Percentiles rank a stretch among this genome's conserved stretches.
Evolutionary conservation across 768 basidiomycete species (phyloP).

Genomic region (Boletus rubropictus): DNA sequence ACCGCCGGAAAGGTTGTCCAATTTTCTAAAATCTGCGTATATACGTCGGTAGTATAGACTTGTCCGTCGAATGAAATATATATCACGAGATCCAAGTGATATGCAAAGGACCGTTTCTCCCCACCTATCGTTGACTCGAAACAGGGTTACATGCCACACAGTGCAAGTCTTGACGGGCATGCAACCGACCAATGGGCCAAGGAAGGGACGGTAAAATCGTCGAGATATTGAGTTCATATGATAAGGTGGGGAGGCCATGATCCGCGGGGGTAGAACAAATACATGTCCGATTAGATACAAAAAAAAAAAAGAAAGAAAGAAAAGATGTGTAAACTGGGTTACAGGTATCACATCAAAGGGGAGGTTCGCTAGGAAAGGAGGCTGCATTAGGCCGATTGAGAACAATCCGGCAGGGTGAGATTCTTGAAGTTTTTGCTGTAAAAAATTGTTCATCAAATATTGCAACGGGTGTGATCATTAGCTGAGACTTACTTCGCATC

Average conservation of each 20-base stretch:
- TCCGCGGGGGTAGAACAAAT: conserved; percentile 8
- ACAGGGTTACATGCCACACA: neutral
- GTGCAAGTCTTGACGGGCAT: neutral
- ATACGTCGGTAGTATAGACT: conserved; percentile 8
- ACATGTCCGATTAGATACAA: conserved; percentile 22
- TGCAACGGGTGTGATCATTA: conserved; percentile 7
- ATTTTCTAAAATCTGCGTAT: neutral
- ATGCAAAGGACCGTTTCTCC: conserved; percentile 1
- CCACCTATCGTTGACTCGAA: conserved; percentile 1
- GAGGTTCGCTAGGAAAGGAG: neutral
- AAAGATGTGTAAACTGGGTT: neutral
- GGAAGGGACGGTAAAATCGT: neutral
- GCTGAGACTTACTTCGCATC: conserved; percentile 42
- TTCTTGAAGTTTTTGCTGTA: conserved; percentile 64
- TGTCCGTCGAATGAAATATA: conserved; percentile 13
- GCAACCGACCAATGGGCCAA: neutral
- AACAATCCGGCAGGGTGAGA: conserved; percentile 61
- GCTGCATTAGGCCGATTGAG: neutral
- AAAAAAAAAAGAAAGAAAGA: conserved; percentile 5
- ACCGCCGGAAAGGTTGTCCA: neutral
- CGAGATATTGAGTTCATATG: neutral
- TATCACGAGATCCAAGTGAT: conserved; percentile 9
- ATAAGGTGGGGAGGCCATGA: neutral
- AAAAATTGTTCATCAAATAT: conserved; percentile 17
- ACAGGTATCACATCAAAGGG: conserved; percentile 7